Evolutionary conservation across 257 asterid genomes (phyloP).

Genomic region (Petrea volubilis): DNA sequence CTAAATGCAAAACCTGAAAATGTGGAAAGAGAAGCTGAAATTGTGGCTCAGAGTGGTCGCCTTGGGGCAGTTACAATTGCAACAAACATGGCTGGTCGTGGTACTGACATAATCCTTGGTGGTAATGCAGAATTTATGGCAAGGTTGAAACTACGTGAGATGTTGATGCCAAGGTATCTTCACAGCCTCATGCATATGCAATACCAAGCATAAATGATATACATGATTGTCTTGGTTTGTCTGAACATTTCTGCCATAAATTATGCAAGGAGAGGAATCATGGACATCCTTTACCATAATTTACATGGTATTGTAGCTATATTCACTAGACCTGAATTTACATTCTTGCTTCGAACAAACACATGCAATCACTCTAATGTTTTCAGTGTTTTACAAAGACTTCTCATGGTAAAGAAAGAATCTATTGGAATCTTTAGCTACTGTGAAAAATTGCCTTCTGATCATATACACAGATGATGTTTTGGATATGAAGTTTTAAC

Average conservation of each 20-base stretch:
- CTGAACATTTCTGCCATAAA: neutral
- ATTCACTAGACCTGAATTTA: neutral
- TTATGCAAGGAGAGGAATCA: neutral
- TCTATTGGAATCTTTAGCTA: slow-evolving; percentile 5
- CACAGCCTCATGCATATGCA: slow-evolving; percentile 18
- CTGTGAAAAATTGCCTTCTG: neutral
- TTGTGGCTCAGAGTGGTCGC: slow-evolving; percentile 99
- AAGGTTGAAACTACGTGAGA: slow-evolving; percentile 94
- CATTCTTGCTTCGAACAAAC: neutral
- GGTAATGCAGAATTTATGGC: slow-evolving; percentile 99
- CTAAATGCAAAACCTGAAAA: slow-evolving; percentile 99
- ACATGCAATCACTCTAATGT: neutral
- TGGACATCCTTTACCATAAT: neutral
- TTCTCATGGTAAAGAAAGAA: slow-evolving; percentile 15
- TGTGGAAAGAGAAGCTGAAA: slow-evolving; percentile 99
- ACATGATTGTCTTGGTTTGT: slow-evolving; percentile 11
- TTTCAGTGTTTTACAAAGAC: neutral
- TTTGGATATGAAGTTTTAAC: slow-evolving; percentile 6
- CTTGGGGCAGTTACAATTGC: slow-evolving; percentile 98
- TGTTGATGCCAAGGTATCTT: slow-evolving; percentile 93
- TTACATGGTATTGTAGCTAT: slow-evolving; percentile 2
- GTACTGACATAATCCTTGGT: slow-evolving; percentile 98
- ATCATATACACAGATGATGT: neutral
- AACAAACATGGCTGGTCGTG: slow-evolving; percentile 99
- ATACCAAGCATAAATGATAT: neutral